Base-by-base conservation (phyloP, 805 yeast species). In the Candida palmyrensis region DNA sequence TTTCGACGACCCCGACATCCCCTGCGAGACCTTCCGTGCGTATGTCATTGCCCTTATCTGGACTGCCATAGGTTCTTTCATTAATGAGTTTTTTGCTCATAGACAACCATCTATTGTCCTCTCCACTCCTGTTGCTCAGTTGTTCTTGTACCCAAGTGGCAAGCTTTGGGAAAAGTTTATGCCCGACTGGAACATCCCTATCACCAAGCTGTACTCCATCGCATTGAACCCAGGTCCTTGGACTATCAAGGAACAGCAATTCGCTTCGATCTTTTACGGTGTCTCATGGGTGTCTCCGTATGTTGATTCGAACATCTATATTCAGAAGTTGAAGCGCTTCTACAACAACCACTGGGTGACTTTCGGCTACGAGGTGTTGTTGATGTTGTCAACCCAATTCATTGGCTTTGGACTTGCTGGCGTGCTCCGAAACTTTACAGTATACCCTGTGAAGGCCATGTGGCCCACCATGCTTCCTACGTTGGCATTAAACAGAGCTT, bases 171-270 rank as follows among this genome's bases (percentile, higher is more conserved):
- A 44, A 11, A 36, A 28, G 19, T 55, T 59, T 12, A 36, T 66
- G n/a, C 74, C 75, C 5, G 64, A 68, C 33, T 46, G 45, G 47
- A 42, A 34, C 20, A 43, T 32, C 43, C 45, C 40, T 55, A 51
- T 40, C 20, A 48, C 38, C 43, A 27, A 15, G 45, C 42, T 55
- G 51, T 41, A 23, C 48, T 37, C 43, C 42, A 34, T 34, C 47
- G 11, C 56, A 49, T 53, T 76, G 29, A 76, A 77, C 49, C 81
- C 80, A 2, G 82, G 85, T 6, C 80, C 82, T 10, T 80, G 82
- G 80, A 58, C 66, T 19, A 61, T 52, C 41, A 79, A 79, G 48
- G 85, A 79, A 45, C 86, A 79, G 51, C 75, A 77, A 77, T 64
- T 80, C 37, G 64, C 80, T 2, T 73, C 86, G 4, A 47, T 67